phyloP scores from a whole-genome alignment of 208 protist species.

The Crithidia acanthocephali region DNA sequence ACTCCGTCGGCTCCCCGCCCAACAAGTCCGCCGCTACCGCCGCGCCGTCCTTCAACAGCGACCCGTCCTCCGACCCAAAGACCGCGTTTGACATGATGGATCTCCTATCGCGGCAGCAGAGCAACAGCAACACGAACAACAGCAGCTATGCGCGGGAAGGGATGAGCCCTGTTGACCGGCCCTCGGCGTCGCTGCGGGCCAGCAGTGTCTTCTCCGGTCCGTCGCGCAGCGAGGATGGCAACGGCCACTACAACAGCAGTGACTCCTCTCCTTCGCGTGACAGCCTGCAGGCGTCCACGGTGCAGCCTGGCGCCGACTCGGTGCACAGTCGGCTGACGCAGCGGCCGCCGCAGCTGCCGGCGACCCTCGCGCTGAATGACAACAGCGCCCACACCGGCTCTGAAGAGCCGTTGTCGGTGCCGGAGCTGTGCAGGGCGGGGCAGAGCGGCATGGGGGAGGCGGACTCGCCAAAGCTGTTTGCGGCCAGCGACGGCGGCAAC shows the following conservation, averaged over 20 bases:
- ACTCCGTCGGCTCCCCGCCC: not conserved
- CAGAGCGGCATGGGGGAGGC: not conserved
- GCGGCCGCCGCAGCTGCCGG: constrained; percentile 16
- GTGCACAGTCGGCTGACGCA: constrained; percentile 14
- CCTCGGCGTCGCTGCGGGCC: not conserved
- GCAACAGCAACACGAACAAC: not conserved
- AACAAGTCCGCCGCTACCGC: not conserved
- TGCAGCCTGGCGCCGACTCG: not conserved
- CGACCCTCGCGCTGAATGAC: not conserved
- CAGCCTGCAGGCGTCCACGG: constrained; percentile 12
- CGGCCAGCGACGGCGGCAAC: not conserved
- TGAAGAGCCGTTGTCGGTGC: not conserved
- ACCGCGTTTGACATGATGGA: not conserved
- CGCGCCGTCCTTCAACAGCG: not conserved
- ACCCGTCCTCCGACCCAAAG: not conserved
- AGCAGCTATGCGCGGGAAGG: not conserved
- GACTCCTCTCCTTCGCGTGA: not conserved
- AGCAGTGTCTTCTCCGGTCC: not conserved
- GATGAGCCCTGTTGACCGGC: not conserved
- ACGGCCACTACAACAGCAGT: not conserved
- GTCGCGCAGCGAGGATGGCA: not conserved
- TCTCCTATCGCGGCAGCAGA: not conserved
- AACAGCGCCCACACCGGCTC: not conserved
- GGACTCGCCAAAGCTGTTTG: not conserved
- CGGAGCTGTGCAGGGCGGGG: not conserved